A percentile compares a stretch with the other conserved stretches of the same genome.
These are phyloP conservation scores for Hyaloscypha variabilis DNA, from an alignment of 495 filamentous ascomycete species.

Conservation along the genomic window DNA sequence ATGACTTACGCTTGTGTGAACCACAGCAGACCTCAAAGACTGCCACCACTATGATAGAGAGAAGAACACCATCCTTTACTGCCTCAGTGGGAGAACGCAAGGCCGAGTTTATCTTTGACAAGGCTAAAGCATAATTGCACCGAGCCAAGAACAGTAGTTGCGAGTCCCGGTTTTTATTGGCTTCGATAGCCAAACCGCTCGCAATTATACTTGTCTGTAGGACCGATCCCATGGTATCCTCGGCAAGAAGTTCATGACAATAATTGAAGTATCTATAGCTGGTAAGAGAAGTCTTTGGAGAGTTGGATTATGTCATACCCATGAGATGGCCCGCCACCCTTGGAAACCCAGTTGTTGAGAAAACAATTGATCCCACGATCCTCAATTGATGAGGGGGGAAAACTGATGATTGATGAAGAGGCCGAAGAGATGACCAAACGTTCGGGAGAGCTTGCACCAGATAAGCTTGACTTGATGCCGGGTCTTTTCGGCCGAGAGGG, in stretches of 20 bases:
- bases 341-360: slow-evolving; percentile 41
- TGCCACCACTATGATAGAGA: slow-evolving; percentile 60
- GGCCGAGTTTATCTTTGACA: slow-evolving; percentile 52
- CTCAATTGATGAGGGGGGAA: slow-evolving; percentile 23
- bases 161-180: slow-evolving; percentile 39
- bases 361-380: slow-evolving; percentile 50
- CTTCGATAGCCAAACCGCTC: slow-evolving; percentile 50
- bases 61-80: slow-evolving; percentile 60
- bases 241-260: slow-evolving; percentile 31
- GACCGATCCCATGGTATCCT: slow-evolving; percentile 34
- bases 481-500: not conserved
- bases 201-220: slow-evolving; percentile 47
- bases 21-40: slow-evolving; percentile 55
- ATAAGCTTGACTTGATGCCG: not conserved
- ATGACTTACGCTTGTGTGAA: slow-evolving; percentile 33
- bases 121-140: slow-evolving; percentile 47
- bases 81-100: slow-evolving; percentile 54
- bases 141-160: slow-evolving; percentile 41
- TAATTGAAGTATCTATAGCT: slow-evolving; percentile 30
- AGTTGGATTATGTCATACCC: not conserved
- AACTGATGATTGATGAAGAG: not conserved
- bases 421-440: not conserved
- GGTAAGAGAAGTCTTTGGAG: no score
- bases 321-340: slow-evolving; percentile 34
- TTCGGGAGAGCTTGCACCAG: not conserved